Evolutionary conservation across 805 yeast species (phyloP), one percentile per base, ranked within the genome.

Genomic region (Saccharomycopsis schoenii): DNA sequence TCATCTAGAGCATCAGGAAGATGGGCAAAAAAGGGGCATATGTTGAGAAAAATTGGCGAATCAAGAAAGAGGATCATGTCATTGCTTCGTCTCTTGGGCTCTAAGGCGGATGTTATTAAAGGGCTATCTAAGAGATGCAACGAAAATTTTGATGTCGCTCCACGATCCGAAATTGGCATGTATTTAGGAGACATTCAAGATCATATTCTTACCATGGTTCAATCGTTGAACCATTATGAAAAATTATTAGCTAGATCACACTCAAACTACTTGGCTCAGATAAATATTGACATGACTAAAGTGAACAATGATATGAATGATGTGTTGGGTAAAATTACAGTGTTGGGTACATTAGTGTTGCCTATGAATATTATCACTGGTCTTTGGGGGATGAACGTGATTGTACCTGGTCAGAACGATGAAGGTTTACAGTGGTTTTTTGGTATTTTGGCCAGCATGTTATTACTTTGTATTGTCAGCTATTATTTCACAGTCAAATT

Each of bases 241-340:
- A 94, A 94, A 74, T 77, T 94, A 55, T 78, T 94, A 60, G 96
- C 97, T 1, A 79, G 99, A 62, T 87, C 94, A n/a, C 99, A 94
- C 73, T 88, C 97, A 10, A 94, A 94, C 72, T 94, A 94, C 71
- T 78, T 93, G 68, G 99, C 99, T 1, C 98, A 93, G 71, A 88
- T 94, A 70, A 94, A 94, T 70, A 93, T 94, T 65, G 98, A 94
- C 71, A 94, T 93, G 98, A 94, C 97, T 10, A 86, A 86, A 71
- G 97, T 92, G 14, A 94, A 92, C 74, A 94, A 94, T 68, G 97
- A 93, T 68, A 93, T 96, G 83, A 94, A 94, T 72, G 98, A 94
- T 71, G 96, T 92, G 1, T 79, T 93, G 68, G 96, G 97, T 11
- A 90, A 92, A 71, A 89, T 93, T 60, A 89, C 98, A 2, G 86